Percentiles rank a stretch among this genome's conserved stretches.
Evolutionary conservation across 106 monocot genomes (phyloP).

Genomic region (Acorus calamus): DNA sequence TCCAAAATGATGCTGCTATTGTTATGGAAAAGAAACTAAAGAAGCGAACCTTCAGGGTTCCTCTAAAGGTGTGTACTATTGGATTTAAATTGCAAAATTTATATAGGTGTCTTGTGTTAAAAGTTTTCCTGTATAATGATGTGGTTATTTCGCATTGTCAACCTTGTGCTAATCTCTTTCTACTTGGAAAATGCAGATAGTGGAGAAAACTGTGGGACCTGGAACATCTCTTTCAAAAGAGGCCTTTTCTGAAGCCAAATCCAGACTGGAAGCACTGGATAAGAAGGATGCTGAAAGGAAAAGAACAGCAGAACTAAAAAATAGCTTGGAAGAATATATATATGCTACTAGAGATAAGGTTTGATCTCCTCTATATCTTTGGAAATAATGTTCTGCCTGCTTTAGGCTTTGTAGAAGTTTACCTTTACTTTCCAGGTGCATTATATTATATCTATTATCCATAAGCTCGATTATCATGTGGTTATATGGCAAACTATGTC

Average conservation of each 20-base stretch:
- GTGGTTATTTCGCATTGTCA: too few species aligned
- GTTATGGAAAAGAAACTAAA: slow-evolving; percentile 71
- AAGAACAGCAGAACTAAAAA: slow-evolving; percentile 91
- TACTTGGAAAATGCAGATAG: slow-evolving; percentile 33
- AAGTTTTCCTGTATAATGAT: too few species aligned
- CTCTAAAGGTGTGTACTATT: slow-evolving; percentile 56
- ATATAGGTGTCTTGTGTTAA: not conserved
- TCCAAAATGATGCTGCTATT: slow-evolving; percentile 25
- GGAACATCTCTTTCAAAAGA: slow-evolving; percentile 64
- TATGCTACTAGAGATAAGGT: slow-evolving; percentile 96
- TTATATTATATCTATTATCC: too few species aligned
- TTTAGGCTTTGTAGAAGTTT: too few species aligned
- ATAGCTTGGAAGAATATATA: slow-evolving; percentile 89
- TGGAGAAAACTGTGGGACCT: slow-evolving; percentile 67
- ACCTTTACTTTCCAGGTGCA: too few species aligned
- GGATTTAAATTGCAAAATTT: not conserved
- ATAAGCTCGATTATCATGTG: too few species aligned
- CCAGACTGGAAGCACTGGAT: slow-evolving; percentile 62
- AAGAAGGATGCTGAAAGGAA: slow-evolving; percentile 79
- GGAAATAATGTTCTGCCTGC: too few species aligned
- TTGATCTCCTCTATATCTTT: not conserved
- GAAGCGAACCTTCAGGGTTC: slow-evolving; percentile 85
- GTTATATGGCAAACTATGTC: too few species aligned
- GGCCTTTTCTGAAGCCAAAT: slow-evolving; percentile 60
- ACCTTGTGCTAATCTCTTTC: not conserved